phyloP scores from a whole-genome alignment of 495 filamentous ascomycete genomes.

The Hyaloscypha variabilis region DNA sequence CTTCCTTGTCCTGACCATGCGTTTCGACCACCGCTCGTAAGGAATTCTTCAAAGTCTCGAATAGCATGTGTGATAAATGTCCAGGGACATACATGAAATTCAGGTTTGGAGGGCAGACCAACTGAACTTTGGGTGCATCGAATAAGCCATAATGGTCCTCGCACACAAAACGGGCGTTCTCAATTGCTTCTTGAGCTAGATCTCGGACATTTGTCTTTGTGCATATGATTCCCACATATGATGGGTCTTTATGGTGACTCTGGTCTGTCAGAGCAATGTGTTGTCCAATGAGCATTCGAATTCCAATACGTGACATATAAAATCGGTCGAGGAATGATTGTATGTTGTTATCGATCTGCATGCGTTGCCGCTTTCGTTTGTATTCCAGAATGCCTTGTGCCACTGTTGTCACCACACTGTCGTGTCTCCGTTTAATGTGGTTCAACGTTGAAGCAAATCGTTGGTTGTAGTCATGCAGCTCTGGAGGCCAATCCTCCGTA shows the following conservation, averaged over 20 bases:
- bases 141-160: slow-evolving; percentile 99
- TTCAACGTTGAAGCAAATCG: slow-evolving; percentile 83
- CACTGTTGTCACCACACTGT: slow-evolving; percentile 92
- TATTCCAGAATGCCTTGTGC: slow-evolving; percentile 97
- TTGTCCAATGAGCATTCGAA: slow-evolving; percentile 98
- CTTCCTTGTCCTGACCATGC: slow-evolving; percentile 91
- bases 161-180: slow-evolving; percentile 97
- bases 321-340: slow-evolving; percentile 97
- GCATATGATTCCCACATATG: slow-evolving; percentile 98
- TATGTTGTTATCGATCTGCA: slow-evolving; percentile 97
- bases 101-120: slow-evolving; percentile 89
- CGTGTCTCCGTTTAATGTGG: slow-evolving; percentile 92
- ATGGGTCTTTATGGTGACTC: slow-evolving; percentile 80
- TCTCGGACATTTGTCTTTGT: slow-evolving; percentile 98
- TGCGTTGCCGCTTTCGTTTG: slow-evolving; percentile 92
- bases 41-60: slow-evolving; percentile 98
- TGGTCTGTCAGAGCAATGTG: slow-evolving; percentile 96
- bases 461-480: slow-evolving; percentile 91
- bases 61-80: slow-evolving; percentile 97
- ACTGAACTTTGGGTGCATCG: slow-evolving; percentile 93
- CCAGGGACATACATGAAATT: slow-evolving; percentile 99
- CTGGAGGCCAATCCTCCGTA: slow-evolving; percentile 87
- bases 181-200: slow-evolving; percentile 94
- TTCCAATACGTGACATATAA: slow-evolving; percentile 99
- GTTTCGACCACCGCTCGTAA: slow-evolving; percentile 95